A percentile compares a stretch with the other conserved stretches of the same genome.
These are phyloP conservation scores for Dissophora ornata DNA, from an alignment of 192 early-diverging fungal genomes.

Conservation along the genomic window DNA sequence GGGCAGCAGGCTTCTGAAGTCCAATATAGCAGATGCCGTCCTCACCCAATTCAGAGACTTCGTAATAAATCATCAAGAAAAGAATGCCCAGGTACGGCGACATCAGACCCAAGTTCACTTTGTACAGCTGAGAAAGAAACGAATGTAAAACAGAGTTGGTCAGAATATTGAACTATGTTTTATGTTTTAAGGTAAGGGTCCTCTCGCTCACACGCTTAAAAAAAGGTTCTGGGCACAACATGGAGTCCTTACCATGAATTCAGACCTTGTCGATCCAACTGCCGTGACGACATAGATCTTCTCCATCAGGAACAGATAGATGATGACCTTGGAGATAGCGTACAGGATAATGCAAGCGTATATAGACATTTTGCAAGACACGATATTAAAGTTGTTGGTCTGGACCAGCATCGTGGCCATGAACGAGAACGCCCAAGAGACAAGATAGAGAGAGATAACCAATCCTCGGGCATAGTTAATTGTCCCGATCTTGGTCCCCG, in stretches of 20 bases:
- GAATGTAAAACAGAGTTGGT: too few species aligned
- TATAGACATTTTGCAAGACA: slow-evolving; percentile 30
- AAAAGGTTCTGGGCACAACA: too few species aligned
- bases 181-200: not conserved
- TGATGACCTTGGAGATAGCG: slow-evolving; percentile 51
- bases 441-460: slow-evolving; percentile 51
- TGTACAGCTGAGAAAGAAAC: slow-evolving; percentile 20
- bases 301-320: slow-evolving; percentile 63
- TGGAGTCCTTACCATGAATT: slow-evolving; percentile 39
- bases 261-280: slow-evolving; percentile 21
- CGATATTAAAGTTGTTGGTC: slow-evolving; percentile 27
- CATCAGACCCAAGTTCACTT: slow-evolving; percentile 24
- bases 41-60: not conserved
- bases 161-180: not conserved
- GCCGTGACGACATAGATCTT: slow-evolving; percentile 46
- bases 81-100: slow-evolving; percentile 23
- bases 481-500: slow-evolving; percentile 18
- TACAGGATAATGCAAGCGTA: slow-evolving; percentile 52
- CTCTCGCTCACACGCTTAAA: too few species aligned
- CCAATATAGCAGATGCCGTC: slow-evolving; percentile 27
- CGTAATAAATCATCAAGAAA: slow-evolving; percentile 9
- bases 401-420: slow-evolving; percentile 42
- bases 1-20: not conserved
- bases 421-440: slow-evolving; percentile 57
- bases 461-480: slow-evolving; percentile 59